Conservation (phyloP, 2,329 filamentous ascomycete genomes). For the Ilyonectria sp. region DNA sequence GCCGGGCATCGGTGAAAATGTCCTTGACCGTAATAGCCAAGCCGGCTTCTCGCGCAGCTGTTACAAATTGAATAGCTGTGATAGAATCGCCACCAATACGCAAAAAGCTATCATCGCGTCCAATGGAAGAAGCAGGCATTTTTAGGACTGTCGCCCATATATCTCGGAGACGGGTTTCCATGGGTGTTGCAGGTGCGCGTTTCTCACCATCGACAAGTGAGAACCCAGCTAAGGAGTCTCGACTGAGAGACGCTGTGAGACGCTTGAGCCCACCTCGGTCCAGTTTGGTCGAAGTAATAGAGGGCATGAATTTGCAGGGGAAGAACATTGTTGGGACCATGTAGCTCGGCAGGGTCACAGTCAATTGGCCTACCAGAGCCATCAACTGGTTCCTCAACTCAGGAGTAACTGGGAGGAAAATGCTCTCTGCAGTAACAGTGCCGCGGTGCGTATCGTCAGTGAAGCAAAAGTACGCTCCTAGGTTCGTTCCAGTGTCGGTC, state of each 20-base stretch:
- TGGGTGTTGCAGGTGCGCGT: constrained; percentile 5
- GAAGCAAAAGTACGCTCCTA: constrained; percentile 24
- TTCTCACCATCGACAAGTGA: constrained; percentile 10
- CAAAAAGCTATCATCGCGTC: constrained; percentile 11
- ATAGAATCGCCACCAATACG: constrained; percentile 21
- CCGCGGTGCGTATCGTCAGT: neutral
- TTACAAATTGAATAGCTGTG: constrained; percentile 41
- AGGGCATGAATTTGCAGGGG: constrained; percentile 3
- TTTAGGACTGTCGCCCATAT: constrained; percentile 51
- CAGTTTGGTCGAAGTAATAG: constrained; percentile 28
- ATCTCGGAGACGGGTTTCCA: constrained; percentile 38
- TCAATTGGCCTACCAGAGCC: constrained; percentile 2
- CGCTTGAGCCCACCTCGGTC: constrained; percentile 16
- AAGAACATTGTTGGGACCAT: constrained; percentile 38
- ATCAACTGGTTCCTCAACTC: constrained; percentile 14
- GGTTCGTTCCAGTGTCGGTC: constrained; percentile 5
- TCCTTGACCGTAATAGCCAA: constrained; percentile 25
- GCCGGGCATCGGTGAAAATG: constrained; percentile 25
- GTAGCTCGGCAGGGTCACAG: constrained; percentile 25
- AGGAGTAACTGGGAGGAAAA: constrained; percentile 1
- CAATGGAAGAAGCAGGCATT: constrained; percentile 49
- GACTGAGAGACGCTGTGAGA: constrained; percentile 7
- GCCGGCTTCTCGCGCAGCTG: neutral
- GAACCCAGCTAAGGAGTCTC: constrained; percentile 18
- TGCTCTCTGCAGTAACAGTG: neutral